Evolutionary conservation across 164 flowering plant genomes (phyloP).

Genomic region (Chloranthus sessilifolius): DNA sequence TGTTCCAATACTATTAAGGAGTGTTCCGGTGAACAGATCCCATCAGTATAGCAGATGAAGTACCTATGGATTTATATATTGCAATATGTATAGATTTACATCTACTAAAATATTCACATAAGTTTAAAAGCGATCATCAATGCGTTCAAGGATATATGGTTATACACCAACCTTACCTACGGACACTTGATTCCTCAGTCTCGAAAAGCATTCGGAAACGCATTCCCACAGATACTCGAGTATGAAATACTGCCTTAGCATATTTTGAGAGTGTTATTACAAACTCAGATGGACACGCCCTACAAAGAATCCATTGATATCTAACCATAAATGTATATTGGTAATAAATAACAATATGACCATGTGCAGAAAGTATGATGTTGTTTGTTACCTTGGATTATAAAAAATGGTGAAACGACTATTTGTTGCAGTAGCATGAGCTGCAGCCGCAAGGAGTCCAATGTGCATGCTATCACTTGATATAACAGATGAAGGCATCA

Average conservation of each 20-base stretch:
- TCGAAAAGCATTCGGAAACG: constrained; percentile 91
- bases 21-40: too few relatives aligned
- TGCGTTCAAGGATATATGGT: not conserved
- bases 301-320: constrained; percentile 18
- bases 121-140: too few relatives aligned
- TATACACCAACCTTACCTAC: constrained; percentile 40
- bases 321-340: not conserved
- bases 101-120: too few relatives aligned
- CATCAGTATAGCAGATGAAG: too few relatives aligned
- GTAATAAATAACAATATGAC: not conserved
- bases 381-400: constrained; percentile 77
- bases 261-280: constrained; percentile 79
- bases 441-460: constrained; percentile 92
- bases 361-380: too few relatives aligned
- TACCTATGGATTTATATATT: too few relatives aligned
- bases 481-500: constrained; percentile 86
- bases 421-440: constrained; percentile 88
- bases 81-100: too few relatives aligned
- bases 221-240: constrained; percentile 91
- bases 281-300: constrained; percentile 92
- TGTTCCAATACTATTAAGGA: too few relatives aligned
- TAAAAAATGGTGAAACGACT: constrained; percentile 82
- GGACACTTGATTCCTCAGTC: constrained; percentile 89
- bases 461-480: constrained; percentile 95
- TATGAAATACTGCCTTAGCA: constrained; percentile 73